Evolutionary conservation across 2,329 filamentous ascomycete species (phyloP), one percentile per base, ranked within the genome.

Genomic region (Fusarium sp.): DNA sequence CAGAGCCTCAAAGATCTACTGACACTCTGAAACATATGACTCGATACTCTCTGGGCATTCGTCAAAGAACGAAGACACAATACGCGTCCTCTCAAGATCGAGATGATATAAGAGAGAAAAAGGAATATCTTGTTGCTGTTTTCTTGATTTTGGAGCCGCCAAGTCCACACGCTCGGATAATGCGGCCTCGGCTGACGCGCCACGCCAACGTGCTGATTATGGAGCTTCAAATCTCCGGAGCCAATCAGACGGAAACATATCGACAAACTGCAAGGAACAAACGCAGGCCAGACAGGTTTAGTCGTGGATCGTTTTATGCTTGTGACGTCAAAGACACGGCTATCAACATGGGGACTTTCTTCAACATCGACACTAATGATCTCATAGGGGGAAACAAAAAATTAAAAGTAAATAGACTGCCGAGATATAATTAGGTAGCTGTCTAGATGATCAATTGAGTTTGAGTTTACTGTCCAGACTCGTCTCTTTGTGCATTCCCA

Each of bases 221-320:
- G 67, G 67, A 58, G 55, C 55, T 51, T 64, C 63, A 71, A 71
- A 68, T 70, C 63, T 56, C 68, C 63, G 68, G n/a, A 14, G 23
- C 68, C 68, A 71, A 70, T 70, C 43, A 68, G 1, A 46, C 0
- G 0, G 5, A 25, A 8, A 21, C n/a, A 41, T 23, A 9, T 13
- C 4, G 13, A 51, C 5, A 25, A 53, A 30, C 58, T 60, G 49
- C 67, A 70, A 64, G 64, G 63, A 63, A 64, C 63, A 68, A 20
- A 42, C n/a, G 37, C 34, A 34, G 11, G 20, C 27, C 20, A 51
- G 62, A n/a, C 67, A 64, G 54, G 66, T 67, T 69, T 61, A 48
- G 53, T 6, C 43, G 46, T 61, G 59, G 30, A 53, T 47, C 42
- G 9, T 30, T 48, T 54, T 18, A 45, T 68, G 43, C 50, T 55